phyloP scores from a whole-genome alignment of 306 rosid species.

The Arachis hypogaea region DNA sequence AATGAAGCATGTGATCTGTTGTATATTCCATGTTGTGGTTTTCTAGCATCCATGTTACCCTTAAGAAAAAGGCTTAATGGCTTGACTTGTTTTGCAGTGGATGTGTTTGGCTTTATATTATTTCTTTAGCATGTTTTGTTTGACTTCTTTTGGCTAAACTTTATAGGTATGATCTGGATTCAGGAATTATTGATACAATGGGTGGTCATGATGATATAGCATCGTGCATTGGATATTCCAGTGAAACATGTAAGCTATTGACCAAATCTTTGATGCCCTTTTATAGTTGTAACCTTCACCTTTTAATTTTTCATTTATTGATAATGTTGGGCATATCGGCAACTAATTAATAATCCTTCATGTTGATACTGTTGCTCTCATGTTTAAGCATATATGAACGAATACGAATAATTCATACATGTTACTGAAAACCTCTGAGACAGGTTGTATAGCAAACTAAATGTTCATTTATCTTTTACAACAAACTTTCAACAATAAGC shows the following conservation, averaged over 20 bases:
- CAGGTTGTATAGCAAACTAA: too few relatives aligned
- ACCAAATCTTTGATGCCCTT: background rate
- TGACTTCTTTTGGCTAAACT: conserved; percentile 33
- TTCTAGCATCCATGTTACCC: background rate
- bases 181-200: conserved; percentile 55
- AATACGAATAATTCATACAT: background rate
- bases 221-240: conserved; percentile 68
- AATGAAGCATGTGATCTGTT: background rate
- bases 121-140: background rate
- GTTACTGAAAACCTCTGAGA: background rate
- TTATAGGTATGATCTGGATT: conserved; percentile 76
- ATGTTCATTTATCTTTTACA: background rate
- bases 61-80: too few relatives aligned
- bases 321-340: conserved; percentile 2
- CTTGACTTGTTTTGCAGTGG: conserved; percentile 17
- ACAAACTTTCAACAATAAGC: conserved; percentile 4
- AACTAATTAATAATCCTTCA: background rate
- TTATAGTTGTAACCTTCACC: too few relatives aligned
- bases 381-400: conserved; percentile 11
- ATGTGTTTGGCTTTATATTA: background rate
- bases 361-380: conserved; percentile 16
- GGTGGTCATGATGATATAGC: conserved; percentile 79
- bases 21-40: conserved; percentile 14
- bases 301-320: background rate
- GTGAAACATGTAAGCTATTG: conserved; percentile 67